Evolutionary conservation across 768 basidiomycete species (phyloP).

Genomic region (Amylocystis lapponica): DNA sequence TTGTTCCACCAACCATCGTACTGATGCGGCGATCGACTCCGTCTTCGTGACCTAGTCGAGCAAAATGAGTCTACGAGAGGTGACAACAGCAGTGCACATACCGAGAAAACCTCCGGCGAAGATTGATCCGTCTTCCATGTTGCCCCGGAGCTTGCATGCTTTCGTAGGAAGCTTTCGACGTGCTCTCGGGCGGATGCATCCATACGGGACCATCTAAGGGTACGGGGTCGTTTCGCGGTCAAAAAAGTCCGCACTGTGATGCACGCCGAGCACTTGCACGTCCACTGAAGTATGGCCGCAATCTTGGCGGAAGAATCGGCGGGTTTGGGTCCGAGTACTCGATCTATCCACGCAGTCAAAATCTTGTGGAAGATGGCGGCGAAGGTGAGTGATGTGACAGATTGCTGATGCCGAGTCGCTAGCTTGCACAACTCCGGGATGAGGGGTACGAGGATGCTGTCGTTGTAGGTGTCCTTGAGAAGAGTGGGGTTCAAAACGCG

Average conservation of each 20-base stretch:
- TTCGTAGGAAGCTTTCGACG: conserved; percentile 7
- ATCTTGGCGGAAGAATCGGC: background rate
- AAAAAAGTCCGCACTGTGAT: conserved; percentile 1
- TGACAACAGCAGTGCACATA: too few species aligned
- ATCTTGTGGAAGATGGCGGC: conserved; percentile 7
- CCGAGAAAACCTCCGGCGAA: too few species aligned
- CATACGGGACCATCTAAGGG: background rate
- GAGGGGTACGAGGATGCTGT: conserved; percentile 10
- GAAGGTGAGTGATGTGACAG: conserved; percentile 1
- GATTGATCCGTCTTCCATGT: conserved; percentile 7
- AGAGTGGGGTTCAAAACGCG: background rate
- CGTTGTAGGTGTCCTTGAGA: background rate
- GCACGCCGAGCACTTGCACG: conserved; percentile 10
- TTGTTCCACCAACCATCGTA: too few species aligned
- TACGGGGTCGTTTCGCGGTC: background rate
- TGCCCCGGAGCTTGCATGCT: conserved; percentile 2
- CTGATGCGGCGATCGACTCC: too few species aligned
- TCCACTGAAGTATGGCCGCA: conserved; percentile 1
- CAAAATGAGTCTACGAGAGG: too few species aligned
- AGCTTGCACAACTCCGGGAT: conserved; percentile 7
- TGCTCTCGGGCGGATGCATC: conserved; percentile 9
- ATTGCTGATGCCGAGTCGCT: background rate
- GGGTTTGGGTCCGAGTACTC: conserved; percentile 11
- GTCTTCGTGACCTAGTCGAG: too few species aligned
- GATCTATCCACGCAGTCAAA: conserved; percentile 6